Conservation (phyloP, 306 rosid genomes). For the Hippophae tibetana region DNA sequence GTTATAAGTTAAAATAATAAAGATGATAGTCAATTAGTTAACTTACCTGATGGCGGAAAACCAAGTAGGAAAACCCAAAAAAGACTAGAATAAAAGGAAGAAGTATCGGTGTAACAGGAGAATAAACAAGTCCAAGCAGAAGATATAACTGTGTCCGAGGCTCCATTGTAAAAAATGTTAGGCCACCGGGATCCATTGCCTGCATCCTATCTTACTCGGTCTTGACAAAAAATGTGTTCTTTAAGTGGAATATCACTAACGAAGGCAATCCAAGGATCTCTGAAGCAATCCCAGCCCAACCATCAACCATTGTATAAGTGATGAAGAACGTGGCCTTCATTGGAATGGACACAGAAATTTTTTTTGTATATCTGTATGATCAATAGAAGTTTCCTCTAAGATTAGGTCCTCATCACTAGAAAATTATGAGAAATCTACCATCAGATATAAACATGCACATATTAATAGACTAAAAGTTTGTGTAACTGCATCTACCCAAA, state of each 20-base stretch:
- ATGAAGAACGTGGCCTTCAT: slow-evolving; percentile 96
- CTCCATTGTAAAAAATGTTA: slow-evolving; percentile 59
- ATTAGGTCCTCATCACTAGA: slow-evolving; percentile 7
- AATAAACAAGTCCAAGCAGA: slow-evolving; percentile 77
- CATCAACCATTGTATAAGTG: slow-evolving; percentile 85
- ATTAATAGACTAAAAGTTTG: too few relatives aligned
- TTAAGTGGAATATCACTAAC: slow-evolving; percentile 54
- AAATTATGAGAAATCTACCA: background rate
- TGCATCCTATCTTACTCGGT: slow-evolving; percentile 67
- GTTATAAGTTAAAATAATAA: background rate
- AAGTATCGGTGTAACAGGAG: slow-evolving; percentile 73
- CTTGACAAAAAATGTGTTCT: slow-evolving; percentile 79
- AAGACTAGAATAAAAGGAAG: slow-evolving; percentile 79
- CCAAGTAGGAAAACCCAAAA: slow-evolving; percentile 68
- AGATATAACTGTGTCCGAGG: slow-evolving; percentile 83
- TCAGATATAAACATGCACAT: background rate
- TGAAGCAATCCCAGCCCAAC: slow-evolving; percentile 89
- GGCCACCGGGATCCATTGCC: slow-evolving; percentile 79
- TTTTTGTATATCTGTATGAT: slow-evolving; percentile 57
- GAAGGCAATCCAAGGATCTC: slow-evolving; percentile 69
- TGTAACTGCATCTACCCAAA: too few relatives aligned
- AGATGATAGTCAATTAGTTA: slow-evolving; percentile 2
- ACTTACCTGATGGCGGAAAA: slow-evolving; percentile 83
- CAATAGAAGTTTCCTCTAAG: slow-evolving; percentile 17
- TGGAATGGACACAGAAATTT: slow-evolving; percentile 75